A percentile compares a stretch with the other conserved stretches of the same genome.
These are phyloP conservation scores for Phytophthora fragariae DNA, from an alignment of 352 stramenopile species.

Conservation along the genomic window DNA sequence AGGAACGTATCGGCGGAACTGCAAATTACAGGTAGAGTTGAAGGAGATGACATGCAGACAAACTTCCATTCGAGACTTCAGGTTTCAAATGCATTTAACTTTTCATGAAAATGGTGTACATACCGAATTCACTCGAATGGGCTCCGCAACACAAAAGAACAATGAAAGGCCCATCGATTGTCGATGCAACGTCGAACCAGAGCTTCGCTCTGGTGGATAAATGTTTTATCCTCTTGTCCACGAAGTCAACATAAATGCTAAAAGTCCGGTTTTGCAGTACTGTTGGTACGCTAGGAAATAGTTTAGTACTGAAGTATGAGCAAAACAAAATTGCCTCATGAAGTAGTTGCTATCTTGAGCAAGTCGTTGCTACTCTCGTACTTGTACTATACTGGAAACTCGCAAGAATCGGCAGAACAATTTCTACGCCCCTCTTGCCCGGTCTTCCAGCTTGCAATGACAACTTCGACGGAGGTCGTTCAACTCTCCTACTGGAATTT, in stretches of 20 bases:
- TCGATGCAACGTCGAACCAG: neutral
- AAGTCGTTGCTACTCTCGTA: too few species aligned
- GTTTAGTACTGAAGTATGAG: too few species aligned
- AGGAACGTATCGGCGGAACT: slow-evolving; percentile 50
- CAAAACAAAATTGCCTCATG: too few species aligned
- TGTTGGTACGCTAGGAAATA: neutral
- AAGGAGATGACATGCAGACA: neutral
- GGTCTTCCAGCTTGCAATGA: neutral
- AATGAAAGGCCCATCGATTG: neutral
- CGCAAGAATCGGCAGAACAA: neutral
- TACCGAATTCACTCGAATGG: too few species aligned
- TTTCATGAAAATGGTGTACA: neutral
- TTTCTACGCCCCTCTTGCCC: neutral
- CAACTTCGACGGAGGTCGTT: neutral
- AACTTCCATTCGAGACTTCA: neutral
- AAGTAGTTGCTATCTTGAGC: too few species aligned
- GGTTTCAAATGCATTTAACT: neutral
- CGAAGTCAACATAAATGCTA: slow-evolving; percentile 17
- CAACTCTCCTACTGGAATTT: slow-evolving; percentile 9
- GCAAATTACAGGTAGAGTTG: slow-evolving; percentile 61
- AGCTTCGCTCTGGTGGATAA: neutral
- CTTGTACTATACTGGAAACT: too few species aligned
- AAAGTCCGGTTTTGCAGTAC: neutral
- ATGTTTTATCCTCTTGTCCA: neutral
- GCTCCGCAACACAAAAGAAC: too few species aligned